phyloP scores from a whole-genome alignment of 257 asterid genomes.

The Solanum microdontum region DNA sequence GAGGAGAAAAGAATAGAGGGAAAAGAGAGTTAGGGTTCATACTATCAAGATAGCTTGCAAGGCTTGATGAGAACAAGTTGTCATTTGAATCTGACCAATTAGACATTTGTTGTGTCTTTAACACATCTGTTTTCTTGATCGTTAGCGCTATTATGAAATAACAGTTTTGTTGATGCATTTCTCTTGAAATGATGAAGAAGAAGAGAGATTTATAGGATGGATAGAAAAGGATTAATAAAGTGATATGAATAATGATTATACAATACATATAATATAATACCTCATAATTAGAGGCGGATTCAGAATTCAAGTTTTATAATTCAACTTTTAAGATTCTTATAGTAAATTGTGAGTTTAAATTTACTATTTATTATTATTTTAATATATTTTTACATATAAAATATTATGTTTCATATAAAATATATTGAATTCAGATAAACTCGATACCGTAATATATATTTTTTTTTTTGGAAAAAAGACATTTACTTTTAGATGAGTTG shows the following conservation, averaged over 20 bases:
- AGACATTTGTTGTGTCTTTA: not conserved
- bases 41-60: conserved; percentile 27
- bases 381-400: not conserved
- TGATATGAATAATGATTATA: not conserved
- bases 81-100: not conserved
- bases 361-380: not conserved
- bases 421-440: not conserved
- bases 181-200: not conserved
- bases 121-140: not conserved
- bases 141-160: not conserved
- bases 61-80: conserved; percentile 14
- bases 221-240: not conserved
- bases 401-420: not conserved
- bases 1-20: not conserved
- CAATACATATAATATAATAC: not conserved
- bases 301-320: not conserved
- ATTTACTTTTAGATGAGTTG: not conserved
- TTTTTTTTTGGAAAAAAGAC: not conserved
- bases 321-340: not conserved
- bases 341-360: not conserved
- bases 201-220: not conserved
- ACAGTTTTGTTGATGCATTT: not conserved
- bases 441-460: not conserved
- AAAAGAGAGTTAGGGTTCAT: not conserved
- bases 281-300: not conserved